phyloP scores from a whole-genome alignment of 1,284 basidiomycete species.

The Microbotryum silenes-acaulis region DNA sequence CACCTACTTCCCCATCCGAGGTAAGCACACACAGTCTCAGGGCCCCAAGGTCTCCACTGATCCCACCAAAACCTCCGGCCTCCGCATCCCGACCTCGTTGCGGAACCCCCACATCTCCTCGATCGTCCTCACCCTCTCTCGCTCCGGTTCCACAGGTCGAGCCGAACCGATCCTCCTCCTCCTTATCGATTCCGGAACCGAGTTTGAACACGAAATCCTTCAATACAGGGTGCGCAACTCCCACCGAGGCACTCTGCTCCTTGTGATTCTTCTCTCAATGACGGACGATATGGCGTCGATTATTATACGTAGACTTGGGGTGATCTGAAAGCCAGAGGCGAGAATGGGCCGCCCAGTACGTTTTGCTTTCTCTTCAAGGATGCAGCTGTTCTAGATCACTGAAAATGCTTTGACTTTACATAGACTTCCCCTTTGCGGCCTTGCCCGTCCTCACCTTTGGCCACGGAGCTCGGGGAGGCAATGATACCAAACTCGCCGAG shows the following conservation, averaged over 20 bases:
- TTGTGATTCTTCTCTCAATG: too few species aligned
- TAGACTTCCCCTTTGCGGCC: not conserved
- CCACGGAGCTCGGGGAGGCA: conserved; percentile 6
- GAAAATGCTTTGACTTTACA: too few species aligned
- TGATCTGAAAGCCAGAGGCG: not conserved
- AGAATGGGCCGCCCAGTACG: not conserved
- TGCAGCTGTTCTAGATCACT: too few species aligned
- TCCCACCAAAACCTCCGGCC: too few species aligned
- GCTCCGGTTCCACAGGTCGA: not conserved
- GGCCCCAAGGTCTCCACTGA: too few species aligned
- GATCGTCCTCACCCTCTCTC: too few species aligned
- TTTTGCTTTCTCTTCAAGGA: too few species aligned
- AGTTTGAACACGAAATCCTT: not conserved
- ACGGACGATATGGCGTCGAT: too few species aligned
- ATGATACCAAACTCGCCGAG: conserved; percentile 2
- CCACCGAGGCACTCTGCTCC: not conserved
- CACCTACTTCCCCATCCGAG: too few species aligned
- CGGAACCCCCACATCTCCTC: too few species aligned
- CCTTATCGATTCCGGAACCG: not conserved
- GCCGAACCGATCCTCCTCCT: conserved; percentile 4
- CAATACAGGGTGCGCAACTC: not conserved
- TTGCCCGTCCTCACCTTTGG: conserved; percentile 2
- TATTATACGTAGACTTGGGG: not conserved
- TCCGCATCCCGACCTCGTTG: too few species aligned
- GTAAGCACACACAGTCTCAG: too few species aligned